Percentiles rank a stretch among this genome's conserved stretches.
These are phyloP conservation scores for Microdochium trichocladiopsis DNA, from an alignment of 2,329 filamentous ascomycete species.

Conservation along the genomic window DNA sequence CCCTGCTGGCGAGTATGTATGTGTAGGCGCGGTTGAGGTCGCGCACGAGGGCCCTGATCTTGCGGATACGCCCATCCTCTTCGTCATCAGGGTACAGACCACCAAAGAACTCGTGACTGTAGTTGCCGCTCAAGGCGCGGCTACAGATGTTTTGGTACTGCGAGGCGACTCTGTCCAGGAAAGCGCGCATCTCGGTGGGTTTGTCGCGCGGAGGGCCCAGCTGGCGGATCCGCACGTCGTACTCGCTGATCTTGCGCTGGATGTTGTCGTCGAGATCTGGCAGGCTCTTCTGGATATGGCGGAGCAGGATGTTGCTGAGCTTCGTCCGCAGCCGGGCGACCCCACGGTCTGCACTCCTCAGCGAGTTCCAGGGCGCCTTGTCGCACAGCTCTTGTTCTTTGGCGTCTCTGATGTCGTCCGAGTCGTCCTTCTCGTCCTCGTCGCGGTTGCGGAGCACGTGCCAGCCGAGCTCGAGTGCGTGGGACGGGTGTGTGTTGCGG, in stretches of 20 bases:
- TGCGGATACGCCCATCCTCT: slow-evolving; percentile 12
- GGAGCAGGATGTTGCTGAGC: slow-evolving; percentile 25
- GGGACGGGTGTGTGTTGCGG: slow-evolving; percentile 18
- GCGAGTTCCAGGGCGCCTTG: slow-evolving; percentile 15
- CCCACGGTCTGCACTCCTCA: slow-evolving; percentile 22
- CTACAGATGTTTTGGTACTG: slow-evolving; percentile 27
- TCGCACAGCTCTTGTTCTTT: slow-evolving; percentile 24
- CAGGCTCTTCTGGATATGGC: slow-evolving; percentile 19
- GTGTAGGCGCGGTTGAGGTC: slow-evolving; percentile 22
- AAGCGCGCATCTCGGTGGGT: slow-evolving; percentile 17
- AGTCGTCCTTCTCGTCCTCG: slow-evolving; percentile 17
- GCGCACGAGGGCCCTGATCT: slow-evolving; percentile 22
- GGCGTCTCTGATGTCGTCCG: slow-evolving; percentile 18
- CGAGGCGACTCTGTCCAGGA: slow-evolving; percentile 26
- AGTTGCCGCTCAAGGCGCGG: slow-evolving; percentile 31
- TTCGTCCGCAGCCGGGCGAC: slow-evolving; percentile 25
- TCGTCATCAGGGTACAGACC: slow-evolving; percentile 7
- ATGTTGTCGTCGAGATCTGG: slow-evolving; percentile 18
- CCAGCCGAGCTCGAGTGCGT: slow-evolving; percentile 37
- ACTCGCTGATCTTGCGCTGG: slow-evolving; percentile 9
- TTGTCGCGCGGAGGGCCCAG: slow-evolving; percentile 18
- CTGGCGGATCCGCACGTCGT: slow-evolving; percentile 7
- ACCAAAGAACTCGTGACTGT: slow-evolving; percentile 31
- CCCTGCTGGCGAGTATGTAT: slow-evolving; percentile 16
- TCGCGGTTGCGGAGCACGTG: slow-evolving; percentile 43